phyloP scores from a whole-genome alignment of 1,284 basidiomycete species.

The Phellopilus nigrolimitatus region DNA sequence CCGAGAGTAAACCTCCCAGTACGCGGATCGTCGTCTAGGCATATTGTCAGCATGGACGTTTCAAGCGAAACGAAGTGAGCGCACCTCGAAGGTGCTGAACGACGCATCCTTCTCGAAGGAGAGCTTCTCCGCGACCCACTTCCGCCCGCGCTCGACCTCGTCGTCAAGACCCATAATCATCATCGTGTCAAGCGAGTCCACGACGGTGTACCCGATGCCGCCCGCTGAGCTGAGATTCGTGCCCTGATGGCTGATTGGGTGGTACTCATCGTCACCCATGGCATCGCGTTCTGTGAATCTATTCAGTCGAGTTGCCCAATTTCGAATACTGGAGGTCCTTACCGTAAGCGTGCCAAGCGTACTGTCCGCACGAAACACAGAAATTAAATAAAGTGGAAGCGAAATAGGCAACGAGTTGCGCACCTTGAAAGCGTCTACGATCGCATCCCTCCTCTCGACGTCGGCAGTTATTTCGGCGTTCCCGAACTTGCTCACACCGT shows the following conservation, averaged over 20 bases:
- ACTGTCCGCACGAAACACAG: conserved; percentile 44
- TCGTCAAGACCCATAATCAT: conserved; percentile 78
- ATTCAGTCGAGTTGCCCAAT: conserved; percentile 26
- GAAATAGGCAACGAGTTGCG: conserved; percentile 24
- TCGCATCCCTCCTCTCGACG: conserved; percentile 55
- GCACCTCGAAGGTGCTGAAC: conserved; percentile 90
- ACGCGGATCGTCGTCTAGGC: conserved; percentile 76
- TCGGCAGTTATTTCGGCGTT: conserved; percentile 47
- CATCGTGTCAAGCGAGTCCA: conserved; percentile 84
- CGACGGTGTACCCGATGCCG: conserved; percentile 82
- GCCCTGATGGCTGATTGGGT: conserved; percentile 73
- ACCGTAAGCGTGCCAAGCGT: conserved; percentile 82
- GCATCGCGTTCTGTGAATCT: conserved; percentile 67
- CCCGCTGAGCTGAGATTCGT: conserved; percentile 70
- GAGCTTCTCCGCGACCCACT: conserved; percentile 73
- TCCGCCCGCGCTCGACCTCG: conserved; percentile 73
- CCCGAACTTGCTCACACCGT: conserved; percentile 19
- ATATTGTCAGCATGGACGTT: too few relatives aligned
- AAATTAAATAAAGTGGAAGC: not conserved
- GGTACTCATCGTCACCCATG: conserved; percentile 87
- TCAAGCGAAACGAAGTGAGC: conserved; percentile 26
- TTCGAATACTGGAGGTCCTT: conserved; percentile 19
- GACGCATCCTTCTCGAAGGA: conserved; percentile 75
- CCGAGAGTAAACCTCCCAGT: conserved; percentile 79
- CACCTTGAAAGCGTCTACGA: conserved; percentile 77